phyloP scores from a whole-genome alignment of 2,329 filamentous ascomycete species.

The Uncinocarpus reesii region DNA sequence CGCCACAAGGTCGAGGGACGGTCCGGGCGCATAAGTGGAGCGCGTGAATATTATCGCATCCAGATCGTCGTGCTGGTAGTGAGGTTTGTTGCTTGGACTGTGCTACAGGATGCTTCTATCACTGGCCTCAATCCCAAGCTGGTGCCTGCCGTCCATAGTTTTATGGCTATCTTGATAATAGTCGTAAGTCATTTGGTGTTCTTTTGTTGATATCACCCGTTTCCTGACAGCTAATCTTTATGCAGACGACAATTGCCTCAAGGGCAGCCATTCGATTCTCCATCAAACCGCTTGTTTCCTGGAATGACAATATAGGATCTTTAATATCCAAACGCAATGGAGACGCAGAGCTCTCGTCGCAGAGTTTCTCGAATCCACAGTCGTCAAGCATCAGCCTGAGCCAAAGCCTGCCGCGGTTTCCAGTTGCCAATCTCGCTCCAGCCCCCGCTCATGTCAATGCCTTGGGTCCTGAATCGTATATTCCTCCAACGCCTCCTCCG shows the following conservation, averaged over 20 bases:
- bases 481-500: conserved; percentile 31
- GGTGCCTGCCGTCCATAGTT: conserved; percentile 30
- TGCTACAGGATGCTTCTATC: conserved; percentile 32
- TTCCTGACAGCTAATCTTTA: conserved; percentile 19
- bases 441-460: conserved; percentile 26
- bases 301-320: conserved; percentile 30
- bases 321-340: conserved; percentile 21
- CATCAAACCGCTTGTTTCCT: conserved; percentile 34
- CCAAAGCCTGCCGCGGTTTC: conserved; percentile 26
- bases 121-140: conserved; percentile 26
- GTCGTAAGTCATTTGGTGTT: conserved; percentile 24
- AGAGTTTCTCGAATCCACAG: conserved; percentile 16
- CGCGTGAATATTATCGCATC: conserved; percentile 39
- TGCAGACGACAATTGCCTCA: conserved; percentile 31
- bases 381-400: conserved; percentile 15
- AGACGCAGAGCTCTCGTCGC: conserved; percentile 18
- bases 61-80: conserved; percentile 38
- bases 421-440: conserved; percentile 33
- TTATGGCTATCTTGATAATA: conserved; percentile 33
- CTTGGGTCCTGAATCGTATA: conserved; percentile 19
- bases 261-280: conserved; percentile 32
- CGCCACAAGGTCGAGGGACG: conserved; percentile 35
- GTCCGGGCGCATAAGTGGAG: conserved; percentile 33
- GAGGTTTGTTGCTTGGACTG: conserved; percentile 37
- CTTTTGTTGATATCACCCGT: no score